Percentiles rank a stretch among this genome's conserved stretches.
Evolutionary conservation across 140 eudicot genomes (phyloP).

Genomic region (Erigeron philadelphicus): DNA sequence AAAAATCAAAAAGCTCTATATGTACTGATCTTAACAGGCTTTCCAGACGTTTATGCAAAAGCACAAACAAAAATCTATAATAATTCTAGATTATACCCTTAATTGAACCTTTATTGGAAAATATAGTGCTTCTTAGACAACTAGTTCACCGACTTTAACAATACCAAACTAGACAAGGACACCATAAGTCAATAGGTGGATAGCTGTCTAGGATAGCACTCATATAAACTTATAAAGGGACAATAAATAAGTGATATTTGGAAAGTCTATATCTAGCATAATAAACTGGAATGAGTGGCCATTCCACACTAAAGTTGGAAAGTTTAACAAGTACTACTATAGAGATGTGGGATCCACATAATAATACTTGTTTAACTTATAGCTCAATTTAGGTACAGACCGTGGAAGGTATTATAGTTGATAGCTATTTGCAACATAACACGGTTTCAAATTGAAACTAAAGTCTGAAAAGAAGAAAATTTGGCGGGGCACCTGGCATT

Average conservation of each 20-base stretch:
- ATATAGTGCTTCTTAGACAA: background rate
- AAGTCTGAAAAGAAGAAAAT: background rate
- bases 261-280: constrained; percentile 1
- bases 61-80: background rate
- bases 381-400: background rate
- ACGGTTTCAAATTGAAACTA: constrained; percentile 1
- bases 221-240: background rate
- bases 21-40: background rate
- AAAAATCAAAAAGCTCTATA: background rate
- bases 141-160: background rate
- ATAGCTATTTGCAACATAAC: constrained; percentile 1
- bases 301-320: constrained; percentile 15
- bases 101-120: constrained; percentile 7
- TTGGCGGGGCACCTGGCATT: constrained; percentile 1
- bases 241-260: background rate
- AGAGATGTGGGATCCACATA: background rate
- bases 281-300: constrained; percentile 15
- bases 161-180: constrained; percentile 2
- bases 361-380: background rate
- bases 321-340: constrained; percentile 5
- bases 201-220: constrained; percentile 28
- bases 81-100: background rate
- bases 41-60: constrained; percentile 11
- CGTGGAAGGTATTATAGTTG: background rate
- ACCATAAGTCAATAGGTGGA: constrained; percentile 19